Base-by-base conservation (phyloP, 2,329 filamentous ascomycete species). In the Colletotrichum sp. region DNA sequence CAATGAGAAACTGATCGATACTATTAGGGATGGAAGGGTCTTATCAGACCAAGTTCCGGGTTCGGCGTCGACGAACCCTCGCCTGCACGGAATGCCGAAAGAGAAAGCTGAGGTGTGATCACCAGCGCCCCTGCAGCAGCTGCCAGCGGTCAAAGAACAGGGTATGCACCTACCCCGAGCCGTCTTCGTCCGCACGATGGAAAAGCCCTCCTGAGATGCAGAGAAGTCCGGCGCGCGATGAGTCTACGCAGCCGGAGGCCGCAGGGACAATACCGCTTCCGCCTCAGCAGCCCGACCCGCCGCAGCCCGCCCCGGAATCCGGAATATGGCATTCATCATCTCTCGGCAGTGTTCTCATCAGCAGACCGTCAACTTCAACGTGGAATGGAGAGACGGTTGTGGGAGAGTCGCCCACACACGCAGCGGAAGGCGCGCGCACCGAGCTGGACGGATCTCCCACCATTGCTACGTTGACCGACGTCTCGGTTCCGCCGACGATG, bases 91-190 rank as follows among this genome's bases (percentile, higher is more conserved):
- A 91, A 62, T 93, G 92, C 79, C 86, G 91, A 57, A 88, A 83
- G 71, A 89, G 91, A 59, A 94, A 93, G 82, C 89, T 93, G 73
- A 87, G 88, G 60, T 93, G 92, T 79, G 89, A 93, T 79, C 89
- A 90, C 69, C 88, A 88, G 72, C 82, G 83, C 9, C 92, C 92
- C 2, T 93, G 92, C 79, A 88, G 85, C 74, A 91, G 92, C 75
- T 93, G 92, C 79, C 76, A 89, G 28, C 88, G 89, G 78, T 89
- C 90, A 24, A 88, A 88, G 78, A 89, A 88, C 62, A 85, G 87
- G 12, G 85, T 85, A 24, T 93, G 92, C 79, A 85, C 89, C 4
- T 93, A 92, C 78, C 85, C 82, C 24, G 44, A 57, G 28, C 65
- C 44, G 5, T 34, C 55, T 18, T 21, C 81, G 84, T 5, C 79